A percentile compares a stretch with the other conserved stretches of the same genome.
Evolutionary conservation across 768 basidiomycete genomes (phyloP).

Genomic region (Tulasnella sp.): DNA sequence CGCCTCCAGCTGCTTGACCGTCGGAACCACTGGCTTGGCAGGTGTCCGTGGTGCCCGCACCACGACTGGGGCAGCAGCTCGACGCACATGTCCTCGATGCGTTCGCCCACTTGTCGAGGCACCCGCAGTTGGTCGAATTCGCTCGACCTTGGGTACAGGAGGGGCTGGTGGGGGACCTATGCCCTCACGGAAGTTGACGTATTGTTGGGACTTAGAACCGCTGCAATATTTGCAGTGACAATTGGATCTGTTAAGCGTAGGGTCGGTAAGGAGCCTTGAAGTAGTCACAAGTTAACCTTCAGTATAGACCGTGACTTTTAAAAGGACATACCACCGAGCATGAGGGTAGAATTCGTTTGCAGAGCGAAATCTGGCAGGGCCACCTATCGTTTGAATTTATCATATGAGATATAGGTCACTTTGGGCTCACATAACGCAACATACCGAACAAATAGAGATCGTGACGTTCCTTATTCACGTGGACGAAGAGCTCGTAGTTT

Average conservation of each 20-base stretch:
- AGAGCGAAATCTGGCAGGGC: conserved; percentile 47
- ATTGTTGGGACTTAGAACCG: conserved; percentile 16
- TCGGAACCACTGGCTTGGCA: not conserved
- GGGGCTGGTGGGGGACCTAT: conserved; percentile 1
- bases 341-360: conserved; percentile 77
- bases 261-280: conserved; percentile 16
- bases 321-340: conserved; percentile 52
- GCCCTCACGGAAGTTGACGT: conserved; percentile 18
- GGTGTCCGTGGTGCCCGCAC: too few species aligned
- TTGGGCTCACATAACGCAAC: conserved; percentile 13
- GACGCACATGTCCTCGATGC: too few species aligned
- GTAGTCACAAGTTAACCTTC: conserved; percentile 38
- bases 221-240: conserved; percentile 23
- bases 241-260: not conserved
- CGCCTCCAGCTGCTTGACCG: not conserved
- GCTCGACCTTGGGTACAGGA: not conserved
- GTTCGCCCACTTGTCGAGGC: not conserved
- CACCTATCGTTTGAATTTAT: not conserved
- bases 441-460: conserved; percentile 73
- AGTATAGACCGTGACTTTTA: conserved; percentile 39
- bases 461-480: conserved; percentile 62
- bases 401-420: not conserved
- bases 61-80: too few species aligned
- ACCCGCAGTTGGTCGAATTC: not conserved
- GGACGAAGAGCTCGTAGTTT: conserved; percentile 63